Conservation (phyloP, 2,329 filamentous ascomycete species). For the Fusarium devonianum region DNA sequence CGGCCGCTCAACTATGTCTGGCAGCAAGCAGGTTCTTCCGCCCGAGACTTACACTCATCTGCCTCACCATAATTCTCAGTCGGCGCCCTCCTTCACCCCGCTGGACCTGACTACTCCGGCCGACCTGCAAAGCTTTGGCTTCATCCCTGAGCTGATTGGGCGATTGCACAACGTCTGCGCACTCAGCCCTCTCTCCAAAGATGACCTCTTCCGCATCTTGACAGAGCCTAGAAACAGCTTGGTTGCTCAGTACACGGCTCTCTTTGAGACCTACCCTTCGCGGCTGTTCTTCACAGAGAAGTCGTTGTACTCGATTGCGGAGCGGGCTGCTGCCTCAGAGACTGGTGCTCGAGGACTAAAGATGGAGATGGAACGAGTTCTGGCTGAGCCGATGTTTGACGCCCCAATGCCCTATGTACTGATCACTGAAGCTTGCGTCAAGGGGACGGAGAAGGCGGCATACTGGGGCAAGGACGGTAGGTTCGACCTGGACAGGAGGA, state of each 20-base stretch:
- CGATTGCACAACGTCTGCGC: constrained; percentile 90
- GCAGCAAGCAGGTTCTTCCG: constrained; percentile 67
- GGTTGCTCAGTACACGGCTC: constrained; percentile 84
- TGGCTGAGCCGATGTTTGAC: constrained; percentile 83
- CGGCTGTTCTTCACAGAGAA: constrained; percentile 83
- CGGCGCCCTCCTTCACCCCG: constrained; percentile 56
- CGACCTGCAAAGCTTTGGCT: constrained; percentile 84
- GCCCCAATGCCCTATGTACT: constrained; percentile 78
- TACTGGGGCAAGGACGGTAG: constrained; percentile 76
- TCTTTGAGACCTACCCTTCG: constrained; percentile 82
- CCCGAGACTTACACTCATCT: constrained; percentile 65
- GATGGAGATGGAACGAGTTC: constrained; percentile 80
- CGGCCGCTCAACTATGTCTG: constrained; percentile 56
- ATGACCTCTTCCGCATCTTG: constrained; percentile 81
- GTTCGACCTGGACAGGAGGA: constrained; percentile 71
- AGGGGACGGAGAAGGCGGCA: constrained; percentile 63
- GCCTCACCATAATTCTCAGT: constrained; percentile 58
- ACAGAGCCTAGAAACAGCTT: constrained; percentile 92
- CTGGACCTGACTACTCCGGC: constrained; percentile 77
- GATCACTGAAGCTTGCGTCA: constrained; percentile 73
- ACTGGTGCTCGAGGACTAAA: constrained; percentile 83
- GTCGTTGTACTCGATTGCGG: constrained; percentile 82
- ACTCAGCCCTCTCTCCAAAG: constrained; percentile 73
- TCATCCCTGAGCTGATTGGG: constrained; percentile 96
- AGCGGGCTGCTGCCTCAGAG: constrained; percentile 63